Base-by-base conservation (phyloP, 495 filamentous ascomycete species). In the Trichocladium uniseriatum region DNA sequence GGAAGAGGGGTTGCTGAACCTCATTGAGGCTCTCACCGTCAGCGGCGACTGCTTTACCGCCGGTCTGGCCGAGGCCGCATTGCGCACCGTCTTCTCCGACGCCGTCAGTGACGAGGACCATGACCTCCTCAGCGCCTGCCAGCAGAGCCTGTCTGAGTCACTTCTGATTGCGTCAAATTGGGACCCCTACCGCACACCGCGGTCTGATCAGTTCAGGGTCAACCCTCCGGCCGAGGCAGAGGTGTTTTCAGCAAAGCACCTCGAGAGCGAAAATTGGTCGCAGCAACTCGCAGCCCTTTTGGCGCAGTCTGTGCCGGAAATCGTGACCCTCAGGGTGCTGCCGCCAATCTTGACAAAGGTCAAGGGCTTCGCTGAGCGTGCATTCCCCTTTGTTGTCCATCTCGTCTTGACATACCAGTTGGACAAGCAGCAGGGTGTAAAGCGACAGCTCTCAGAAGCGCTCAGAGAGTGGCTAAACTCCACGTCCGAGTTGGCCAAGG, bases 331-430 rank as follows among this genome's bases (percentile, higher is more conserved):
- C 44, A 77, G 74, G 16, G 73, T 83, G 16, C 64, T 95, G 44
- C 67, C 72, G 24, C 76, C 75, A 2, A 70, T 87, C 31, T 68
- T 95, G 9, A 63, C 68, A 21, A 68, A 72, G 13, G 76, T 88
- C 16, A 73, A 76, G 45, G 80, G 77, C 1, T 74, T 95, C 38
- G 83, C 89, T 4, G 77, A 80, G 52, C 74, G 81, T 28, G 64
- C 83, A 1, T 79, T 95, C 43, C 89, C 86, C 5, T 89, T 82
- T 51, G 75, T 95, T 29, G 71, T 94, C 5, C 91, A 97, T 65
- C 70, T 90, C 38, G 78, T 86, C 21, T 69, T 97, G 18, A 60
- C 72, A n/a, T 69, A 69, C 40, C 69, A 76, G 48, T 53, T 65
- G 21, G 68, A 77, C n/a, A 64, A 66, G n/a, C 66, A 74, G 19